Evolutionary conservation across 2,329 filamentous ascomycete genomes (phyloP), one percentile per base, ranked within the genome.

Genomic region (Aspergillus quadrilineatus): DNA sequence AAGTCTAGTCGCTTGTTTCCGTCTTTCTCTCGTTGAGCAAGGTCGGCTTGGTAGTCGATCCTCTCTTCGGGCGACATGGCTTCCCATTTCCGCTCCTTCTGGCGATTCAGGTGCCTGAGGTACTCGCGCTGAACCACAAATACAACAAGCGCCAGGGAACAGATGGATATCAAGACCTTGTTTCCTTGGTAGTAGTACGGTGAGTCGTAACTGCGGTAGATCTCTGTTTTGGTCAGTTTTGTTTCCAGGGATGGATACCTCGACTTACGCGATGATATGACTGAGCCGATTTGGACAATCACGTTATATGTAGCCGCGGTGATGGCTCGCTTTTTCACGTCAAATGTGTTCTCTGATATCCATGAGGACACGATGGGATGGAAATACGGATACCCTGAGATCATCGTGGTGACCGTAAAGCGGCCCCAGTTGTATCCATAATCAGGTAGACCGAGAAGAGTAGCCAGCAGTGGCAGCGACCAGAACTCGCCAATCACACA

Each of bases 101-200:
- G 75, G 61, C 75, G 77, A 63, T 85, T 84, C 30, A 80, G 63
- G 17, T 69, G 65, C 4, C 75, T 62, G 42, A 82, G 67, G 34
- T 73, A 76, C 56, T 77, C 68, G 14, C 80, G 72, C 63, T 82
- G 80, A 1, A 67, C 67, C 32, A 83, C 14, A 44, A 84, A 82
- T 0, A 77, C 65, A 0, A 77, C 70, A 9, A 85, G 63, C 0
- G 77, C 69, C 2, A 83, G 68, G 0, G 72, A 76, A 22, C 79
- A 76, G 42, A 85, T 79, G 0, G 78, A 75, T 4, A 85, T 74
- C 43, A 82, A 73, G 7, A 84, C 77, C 9, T 73, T 79, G 69
- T 85, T 84, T 3, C 82, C 82, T 10, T 61, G 73, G 60, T 81
- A 79, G 66, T 83, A 84, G 65, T 82, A 83, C 0, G 81, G 80